These are phyloP conservation scores for Kandelia obovata DNA, from an alignment of 345 rosid genomes.

Conservation along the genomic window DNA sequence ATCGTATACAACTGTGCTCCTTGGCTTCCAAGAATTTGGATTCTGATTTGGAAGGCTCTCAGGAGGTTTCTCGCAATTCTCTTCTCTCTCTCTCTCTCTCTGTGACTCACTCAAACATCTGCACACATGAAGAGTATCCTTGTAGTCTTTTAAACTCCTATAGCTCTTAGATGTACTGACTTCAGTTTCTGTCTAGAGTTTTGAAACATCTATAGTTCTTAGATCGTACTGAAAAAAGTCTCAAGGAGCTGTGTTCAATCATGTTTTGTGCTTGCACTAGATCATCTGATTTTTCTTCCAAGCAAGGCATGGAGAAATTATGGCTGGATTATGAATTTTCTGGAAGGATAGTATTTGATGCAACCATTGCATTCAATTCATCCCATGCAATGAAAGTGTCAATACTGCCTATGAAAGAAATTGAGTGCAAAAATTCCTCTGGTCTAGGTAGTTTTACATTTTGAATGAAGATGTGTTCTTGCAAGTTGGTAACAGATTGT, in stretches of 20 bases:
- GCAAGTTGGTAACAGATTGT: neutral
- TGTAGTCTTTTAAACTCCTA: too few relatives aligned
- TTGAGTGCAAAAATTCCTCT: neutral
- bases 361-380: neutral
- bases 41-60: conserved; percentile 41
- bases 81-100: neutral
- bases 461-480: neutral
- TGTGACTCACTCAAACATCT: neutral
- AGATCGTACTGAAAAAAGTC: too few relatives aligned
- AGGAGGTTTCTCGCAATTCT: conserved; percentile 29
- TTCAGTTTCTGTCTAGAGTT: neutral
- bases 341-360: neutral
- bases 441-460: neutral
- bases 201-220: neutral
- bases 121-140: too few relatives aligned
- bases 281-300: neutral
- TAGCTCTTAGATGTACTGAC: neutral
- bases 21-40: conserved; percentile 42
- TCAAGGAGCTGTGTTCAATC: too few relatives aligned
- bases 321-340: neutral
- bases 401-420: neutral
- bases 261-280: neutral
- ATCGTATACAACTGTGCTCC: conserved; percentile 33
- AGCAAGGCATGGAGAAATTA: neutral
- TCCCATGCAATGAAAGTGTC: neutral